Evolutionary conservation across 768 basidiomycete genomes (phyloP).

Genomic region (Boletus subparvulus): DNA sequence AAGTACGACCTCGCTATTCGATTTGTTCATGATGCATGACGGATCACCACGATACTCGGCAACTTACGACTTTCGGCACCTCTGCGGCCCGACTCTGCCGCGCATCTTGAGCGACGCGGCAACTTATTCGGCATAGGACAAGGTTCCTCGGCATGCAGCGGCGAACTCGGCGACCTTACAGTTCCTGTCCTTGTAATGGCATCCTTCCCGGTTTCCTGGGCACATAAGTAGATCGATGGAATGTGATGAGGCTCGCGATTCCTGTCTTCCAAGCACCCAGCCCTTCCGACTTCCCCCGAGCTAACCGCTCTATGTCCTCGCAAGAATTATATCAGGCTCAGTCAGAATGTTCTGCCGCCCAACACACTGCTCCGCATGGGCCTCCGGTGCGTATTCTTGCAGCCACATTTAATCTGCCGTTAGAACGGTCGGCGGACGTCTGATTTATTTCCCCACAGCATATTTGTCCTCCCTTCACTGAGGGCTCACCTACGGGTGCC

Average conservation of each 20-base stretch:
- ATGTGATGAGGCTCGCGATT: not conserved
- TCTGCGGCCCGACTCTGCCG: not conserved
- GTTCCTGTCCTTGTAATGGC: constrained; percentile 6
- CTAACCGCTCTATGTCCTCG: constrained; percentile 2
- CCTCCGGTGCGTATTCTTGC: not conserved
- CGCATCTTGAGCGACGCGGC: not conserved
- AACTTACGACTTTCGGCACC: not conserved
- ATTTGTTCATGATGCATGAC: too few relatives aligned
- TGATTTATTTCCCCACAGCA: not conserved
- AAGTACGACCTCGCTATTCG: too few relatives aligned
- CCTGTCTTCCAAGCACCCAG: not conserved
- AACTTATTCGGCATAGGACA: constrained; percentile 3
- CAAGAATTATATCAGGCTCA: not conserved
- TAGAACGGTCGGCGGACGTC: not conserved
- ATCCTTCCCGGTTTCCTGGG: constrained; percentile 2
- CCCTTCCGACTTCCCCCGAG: not conserved
- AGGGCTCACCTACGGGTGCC: not conserved
- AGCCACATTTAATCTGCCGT: not conserved
- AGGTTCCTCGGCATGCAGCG: constrained; percentile 19
- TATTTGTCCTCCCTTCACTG: not conserved
- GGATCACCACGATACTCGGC: not conserved
- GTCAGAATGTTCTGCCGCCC: not conserved
- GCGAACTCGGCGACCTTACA: not conserved
- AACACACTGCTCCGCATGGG: not conserved
- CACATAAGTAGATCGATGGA: constrained; percentile 15